phyloP scores from a whole-genome alignment of 73 alveolate genomes.

The Symbiodinium natans region DNA sequence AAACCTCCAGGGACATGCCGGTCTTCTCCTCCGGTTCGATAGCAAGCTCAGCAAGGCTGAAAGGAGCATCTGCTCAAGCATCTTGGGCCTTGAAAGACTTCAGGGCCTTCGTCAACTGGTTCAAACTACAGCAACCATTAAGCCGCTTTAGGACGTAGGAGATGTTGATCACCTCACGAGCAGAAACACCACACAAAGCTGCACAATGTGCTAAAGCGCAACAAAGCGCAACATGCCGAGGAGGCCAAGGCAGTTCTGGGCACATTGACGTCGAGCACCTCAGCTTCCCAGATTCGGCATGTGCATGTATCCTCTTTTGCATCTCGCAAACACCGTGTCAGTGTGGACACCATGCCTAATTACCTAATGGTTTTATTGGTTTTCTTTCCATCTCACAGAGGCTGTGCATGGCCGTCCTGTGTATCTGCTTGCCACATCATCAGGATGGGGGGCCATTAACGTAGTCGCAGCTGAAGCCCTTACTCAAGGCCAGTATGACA shows the following conservation, averaged over 20 bases:
- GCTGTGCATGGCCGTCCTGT: too few species aligned
- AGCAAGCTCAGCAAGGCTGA: neutral
- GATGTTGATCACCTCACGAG: conserved; percentile 54
- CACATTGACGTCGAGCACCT: conserved; percentile 50
- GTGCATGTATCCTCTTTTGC: neutral
- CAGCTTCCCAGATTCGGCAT: neutral
- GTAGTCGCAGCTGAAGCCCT: too few species aligned
- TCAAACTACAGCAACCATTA: conserved; percentile 85
- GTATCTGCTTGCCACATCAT: too few species aligned
- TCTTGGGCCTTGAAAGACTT: conserved; percentile 62
- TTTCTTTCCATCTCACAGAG: too few species aligned
- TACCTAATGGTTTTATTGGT: too few species aligned
- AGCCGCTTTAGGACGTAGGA: conserved; percentile 88
- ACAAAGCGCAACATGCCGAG: neutral
- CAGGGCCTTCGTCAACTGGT: conserved; percentile 66
- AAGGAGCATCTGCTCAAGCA: neutral
- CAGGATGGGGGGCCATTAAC: too few species aligned
- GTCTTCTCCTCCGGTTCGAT: conserved; percentile 64
- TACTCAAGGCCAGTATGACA: too few species aligned
- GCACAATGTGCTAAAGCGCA: neutral
- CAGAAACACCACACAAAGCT: neutral
- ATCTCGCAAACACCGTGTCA: too few species aligned
- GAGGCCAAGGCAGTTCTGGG: conserved; percentile 66
- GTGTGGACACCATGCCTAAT: too few species aligned
- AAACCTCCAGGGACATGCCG: conserved; percentile 80